A percentile compares a stretch with the other conserved stretches of the same genome.
These are phyloP conservation scores for Mortierella antarctica DNA, from an alignment of 192 early-diverging fungal genomes.

Conservation along the genomic window DNA sequence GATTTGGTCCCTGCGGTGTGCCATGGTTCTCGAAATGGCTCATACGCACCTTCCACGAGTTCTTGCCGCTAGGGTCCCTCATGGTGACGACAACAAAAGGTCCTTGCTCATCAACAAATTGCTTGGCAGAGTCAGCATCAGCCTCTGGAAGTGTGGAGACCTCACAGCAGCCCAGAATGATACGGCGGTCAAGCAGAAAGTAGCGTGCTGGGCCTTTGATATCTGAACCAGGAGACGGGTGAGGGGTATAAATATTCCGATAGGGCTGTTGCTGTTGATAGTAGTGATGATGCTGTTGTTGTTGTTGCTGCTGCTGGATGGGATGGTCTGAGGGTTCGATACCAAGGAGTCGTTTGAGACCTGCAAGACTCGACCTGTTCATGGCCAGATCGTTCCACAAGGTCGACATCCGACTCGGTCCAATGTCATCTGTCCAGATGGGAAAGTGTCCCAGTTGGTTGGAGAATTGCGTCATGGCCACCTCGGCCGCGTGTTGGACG, in stretches of 20 bases:
- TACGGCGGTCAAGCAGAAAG: slow-evolving; percentile 73
- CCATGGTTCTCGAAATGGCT: slow-evolving; percentile 2
- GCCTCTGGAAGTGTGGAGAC: slow-evolving; percentile 28
- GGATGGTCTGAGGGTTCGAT: slow-evolving; percentile 9
- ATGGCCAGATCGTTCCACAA: slow-evolving; percentile 69
- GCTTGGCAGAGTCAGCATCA: not conserved
- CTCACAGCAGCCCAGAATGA: slow-evolving; percentile 78
- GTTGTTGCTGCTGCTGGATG: slow-evolving; percentile 4
- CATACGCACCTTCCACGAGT: slow-evolving; percentile 71
- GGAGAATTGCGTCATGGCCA: slow-evolving; percentile 73
- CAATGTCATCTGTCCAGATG: slow-evolving; percentile 68
- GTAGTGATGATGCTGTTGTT: not conserved
- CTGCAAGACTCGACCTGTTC: slow-evolving; percentile 18
- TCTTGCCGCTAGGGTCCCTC: slow-evolving; percentile 77
- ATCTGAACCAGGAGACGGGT: slow-evolving; percentile 9
- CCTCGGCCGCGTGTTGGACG: slow-evolving; percentile 81
- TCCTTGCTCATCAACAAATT: slow-evolving; percentile 13
- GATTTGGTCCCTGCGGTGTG: not conserved
- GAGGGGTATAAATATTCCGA: not conserved
- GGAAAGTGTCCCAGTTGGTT: slow-evolving; percentile 82
- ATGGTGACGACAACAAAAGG: slow-evolving; percentile 69
- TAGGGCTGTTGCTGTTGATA: not conserved
- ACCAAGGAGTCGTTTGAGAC: slow-evolving; percentile 4
- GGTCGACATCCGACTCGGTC: slow-evolving; percentile 70
- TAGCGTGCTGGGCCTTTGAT: slow-evolving; percentile 64